These are phyloP conservation scores for Choricystis sp. DNA, from an alignment of 139 green algal species.

Conservation along the genomic window DNA sequence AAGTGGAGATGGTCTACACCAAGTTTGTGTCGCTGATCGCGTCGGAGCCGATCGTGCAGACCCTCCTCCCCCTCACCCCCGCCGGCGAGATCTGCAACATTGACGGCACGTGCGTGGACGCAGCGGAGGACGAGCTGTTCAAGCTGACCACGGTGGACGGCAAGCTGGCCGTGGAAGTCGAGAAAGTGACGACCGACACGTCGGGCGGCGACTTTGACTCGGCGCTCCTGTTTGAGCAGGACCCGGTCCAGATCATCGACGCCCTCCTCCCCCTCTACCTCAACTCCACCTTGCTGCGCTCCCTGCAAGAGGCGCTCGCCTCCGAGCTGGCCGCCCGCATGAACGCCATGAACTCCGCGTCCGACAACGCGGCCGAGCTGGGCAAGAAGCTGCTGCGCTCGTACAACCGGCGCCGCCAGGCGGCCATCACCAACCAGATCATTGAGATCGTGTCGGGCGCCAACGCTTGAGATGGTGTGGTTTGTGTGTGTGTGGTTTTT, in stretches of 20 bases:
- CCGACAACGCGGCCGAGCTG: slow-evolving; percentile 92
- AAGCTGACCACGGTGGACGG: slow-evolving; percentile 80
- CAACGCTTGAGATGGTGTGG: slow-evolving; percentile 21
- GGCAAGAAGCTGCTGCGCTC: slow-evolving; percentile 60
- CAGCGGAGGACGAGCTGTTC: slow-evolving; percentile 95
- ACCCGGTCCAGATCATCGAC: slow-evolving; percentile 96
- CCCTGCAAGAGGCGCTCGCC: slow-evolving; percentile 74
- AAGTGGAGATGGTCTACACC: slow-evolving; percentile 96
- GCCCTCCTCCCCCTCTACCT: slow-evolving; percentile 97
- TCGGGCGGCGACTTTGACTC: slow-evolving; percentile 53
- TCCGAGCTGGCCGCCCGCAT: slow-evolving; percentile 97
- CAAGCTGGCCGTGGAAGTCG: slow-evolving; percentile 70
- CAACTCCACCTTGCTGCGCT: slow-evolving; percentile 79
- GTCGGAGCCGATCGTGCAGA: slow-evolving; percentile 80
- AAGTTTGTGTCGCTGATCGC: slow-evolving; percentile 97
- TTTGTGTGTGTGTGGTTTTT: too few species aligned
- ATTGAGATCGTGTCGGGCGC: slow-evolving; percentile 65
- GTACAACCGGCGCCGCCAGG: slow-evolving; percentile 93
- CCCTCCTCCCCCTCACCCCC: slow-evolving; percentile 81
- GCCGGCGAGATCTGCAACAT: slow-evolving; percentile 60
- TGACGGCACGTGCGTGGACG: slow-evolving; percentile 92
- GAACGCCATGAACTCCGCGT: slow-evolving; percentile 96
- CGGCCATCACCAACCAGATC: slow-evolving; percentile 83
- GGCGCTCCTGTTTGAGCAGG: slow-evolving; percentile 95
- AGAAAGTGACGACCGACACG: slow-evolving; percentile 53